phyloP scores from a whole-genome alignment of 2,329 filamentous ascomycete species.

The Phialophora macrospora region DNA sequence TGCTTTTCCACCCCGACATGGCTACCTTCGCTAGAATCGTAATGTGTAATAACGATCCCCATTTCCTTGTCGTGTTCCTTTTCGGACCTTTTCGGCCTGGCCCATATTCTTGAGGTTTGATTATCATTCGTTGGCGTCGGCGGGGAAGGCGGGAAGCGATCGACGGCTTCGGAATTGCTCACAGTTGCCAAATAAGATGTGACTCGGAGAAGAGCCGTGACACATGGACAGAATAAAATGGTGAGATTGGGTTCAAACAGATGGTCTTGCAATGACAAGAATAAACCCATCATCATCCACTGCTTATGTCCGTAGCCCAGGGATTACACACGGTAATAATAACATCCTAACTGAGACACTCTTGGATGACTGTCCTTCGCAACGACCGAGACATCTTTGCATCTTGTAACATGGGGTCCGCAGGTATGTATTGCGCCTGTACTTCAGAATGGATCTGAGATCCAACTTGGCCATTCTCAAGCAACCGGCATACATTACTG shows the following conservation, averaged over 20 bases:
- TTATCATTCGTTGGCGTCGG: slow-evolving; percentile 17
- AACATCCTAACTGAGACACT: neutral
- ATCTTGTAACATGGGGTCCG: slow-evolving; percentile 1
- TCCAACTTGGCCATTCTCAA: neutral
- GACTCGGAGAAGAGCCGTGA: slow-evolving; percentile 1
- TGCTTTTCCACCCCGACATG: neutral
- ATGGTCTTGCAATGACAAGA: neutral
- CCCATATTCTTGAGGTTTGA: slow-evolving; percentile 2
- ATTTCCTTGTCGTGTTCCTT: neutral
- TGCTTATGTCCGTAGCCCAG: neutral
- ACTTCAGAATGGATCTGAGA: neutral
- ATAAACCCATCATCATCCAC: neutral
- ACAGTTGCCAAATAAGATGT: slow-evolving; percentile 3
- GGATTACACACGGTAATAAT: neutral
- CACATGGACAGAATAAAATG: neutral
- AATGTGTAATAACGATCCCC: neutral
- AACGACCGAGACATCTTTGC: slow-evolving; percentile 3
- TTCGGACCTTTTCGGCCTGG: neutral
- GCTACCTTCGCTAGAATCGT: neutral
- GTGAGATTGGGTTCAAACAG: neutral
- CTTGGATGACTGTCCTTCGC: neutral
- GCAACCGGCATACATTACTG: neutral
- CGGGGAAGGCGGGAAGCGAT: slow-evolving; percentile 19
- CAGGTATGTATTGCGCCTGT: neutral
- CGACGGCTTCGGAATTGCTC: slow-evolving; percentile 9